A percentile compares a stretch with the other conserved stretches of the same genome.
These are phyloP conservation scores for Floccularia luteovirens DNA, from an alignment of 768 basidiomycete genomes.

Conservation along the genomic window DNA sequence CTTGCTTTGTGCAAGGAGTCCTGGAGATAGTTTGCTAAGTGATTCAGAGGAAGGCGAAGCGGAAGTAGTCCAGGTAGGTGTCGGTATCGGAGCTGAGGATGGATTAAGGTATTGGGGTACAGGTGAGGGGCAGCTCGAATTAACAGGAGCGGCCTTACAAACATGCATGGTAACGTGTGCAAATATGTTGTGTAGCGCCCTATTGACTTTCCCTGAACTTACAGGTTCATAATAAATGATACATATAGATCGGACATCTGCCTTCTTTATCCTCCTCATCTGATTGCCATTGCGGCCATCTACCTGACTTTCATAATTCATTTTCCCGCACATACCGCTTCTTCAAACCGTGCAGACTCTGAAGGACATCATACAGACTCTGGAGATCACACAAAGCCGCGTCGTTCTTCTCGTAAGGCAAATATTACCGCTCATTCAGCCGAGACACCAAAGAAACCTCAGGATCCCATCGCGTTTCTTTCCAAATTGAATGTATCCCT, in stretches of 20 bases:
- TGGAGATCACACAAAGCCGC: slow-evolving; percentile 16
- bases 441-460: slow-evolving; percentile 29
- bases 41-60: slow-evolving; percentile 35
- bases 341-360: not conserved
- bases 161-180: slow-evolving; percentile 73
- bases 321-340: slow-evolving; percentile 36
- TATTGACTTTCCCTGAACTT: not conserved
- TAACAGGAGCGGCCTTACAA: slow-evolving; percentile 74
- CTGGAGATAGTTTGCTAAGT: slow-evolving; percentile 12
- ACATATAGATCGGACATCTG: slow-evolving; percentile 91
- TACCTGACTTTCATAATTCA: slow-evolving; percentile 83
- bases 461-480: slow-evolving; percentile 77
- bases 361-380: not conserved
- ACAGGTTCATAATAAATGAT: slow-evolving; percentile 94
- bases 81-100: slow-evolving; percentile 36
- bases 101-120: slow-evolving; percentile 75
- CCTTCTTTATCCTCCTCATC: slow-evolving; percentile 90
- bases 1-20: slow-evolving; percentile 52
- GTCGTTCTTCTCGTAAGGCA: slow-evolving; percentile 49
- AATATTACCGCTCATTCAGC: slow-evolving; percentile 16
- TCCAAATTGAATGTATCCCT: slow-evolving; percentile 82
- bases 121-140: slow-evolving; percentile 69
- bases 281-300: slow-evolving; percentile 88
- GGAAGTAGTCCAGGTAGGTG: slow-evolving; percentile 54
- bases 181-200: not conserved